phyloP scores from a whole-genome alignment of 192 early-diverging fungal species.

The Dissophora ornata region DNA sequence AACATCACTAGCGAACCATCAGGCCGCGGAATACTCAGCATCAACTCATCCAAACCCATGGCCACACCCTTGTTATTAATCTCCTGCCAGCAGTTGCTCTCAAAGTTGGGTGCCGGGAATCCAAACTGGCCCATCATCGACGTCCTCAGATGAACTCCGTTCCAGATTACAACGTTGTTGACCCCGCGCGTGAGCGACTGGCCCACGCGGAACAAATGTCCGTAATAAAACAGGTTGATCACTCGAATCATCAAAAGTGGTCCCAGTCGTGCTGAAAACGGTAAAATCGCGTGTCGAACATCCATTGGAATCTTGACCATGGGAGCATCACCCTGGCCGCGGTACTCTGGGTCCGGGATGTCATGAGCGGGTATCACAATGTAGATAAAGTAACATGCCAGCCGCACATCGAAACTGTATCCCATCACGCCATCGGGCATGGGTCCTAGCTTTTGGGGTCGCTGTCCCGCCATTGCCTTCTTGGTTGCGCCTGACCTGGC shows the following conservation, averaged over 20 bases:
- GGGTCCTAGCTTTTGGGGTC: constrained; percentile 37
- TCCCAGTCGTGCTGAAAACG: constrained; percentile 43
- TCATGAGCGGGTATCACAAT: constrained; percentile 31
- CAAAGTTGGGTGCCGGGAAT: constrained; percentile 52
- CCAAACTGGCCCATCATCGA: constrained; percentile 40
- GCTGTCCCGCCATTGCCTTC: constrained; percentile 1
- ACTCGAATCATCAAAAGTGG: constrained; percentile 55
- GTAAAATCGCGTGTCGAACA: constrained; percentile 34
- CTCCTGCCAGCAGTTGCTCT: constrained; percentile 44
- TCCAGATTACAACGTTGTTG: constrained; percentile 49
- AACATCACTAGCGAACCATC: constrained; percentile 1
- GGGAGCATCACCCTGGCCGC: not conserved
- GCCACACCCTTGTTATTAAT: constrained; percentile 38
- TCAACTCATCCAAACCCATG: constrained; percentile 32
- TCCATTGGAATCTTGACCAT: constrained; percentile 10
- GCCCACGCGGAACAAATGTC: constrained; percentile 48
- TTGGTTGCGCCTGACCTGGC: constrained; percentile 15
- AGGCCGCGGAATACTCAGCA: constrained; percentile 15
- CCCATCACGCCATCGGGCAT: constrained; percentile 53
- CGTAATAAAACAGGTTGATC: constrained; percentile 50
- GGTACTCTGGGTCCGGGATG: constrained; percentile 1
- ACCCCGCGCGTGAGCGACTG: constrained; percentile 36
- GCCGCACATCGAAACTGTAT: constrained; percentile 48
- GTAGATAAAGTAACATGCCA: constrained; percentile 53
- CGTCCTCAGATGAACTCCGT: constrained; percentile 53